These are phyloP conservation scores for Stephanodiscus triporus DNA, from an alignment of 108 stramenopile genomes.

Conservation along the genomic window DNA sequence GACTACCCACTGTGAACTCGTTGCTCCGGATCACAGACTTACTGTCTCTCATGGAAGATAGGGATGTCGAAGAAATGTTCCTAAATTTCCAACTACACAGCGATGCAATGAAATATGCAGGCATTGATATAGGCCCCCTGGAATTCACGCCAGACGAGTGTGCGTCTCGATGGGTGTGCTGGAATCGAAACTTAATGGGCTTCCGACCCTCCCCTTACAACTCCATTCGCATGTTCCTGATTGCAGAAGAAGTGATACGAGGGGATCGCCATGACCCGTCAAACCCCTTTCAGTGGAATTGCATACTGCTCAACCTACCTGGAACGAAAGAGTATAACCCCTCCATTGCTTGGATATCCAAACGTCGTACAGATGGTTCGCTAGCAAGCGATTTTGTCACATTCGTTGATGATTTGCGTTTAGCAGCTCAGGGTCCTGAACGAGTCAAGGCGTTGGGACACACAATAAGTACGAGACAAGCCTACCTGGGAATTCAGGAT, in stretches of 20 bases:
- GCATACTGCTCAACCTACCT: constrained; percentile 27
- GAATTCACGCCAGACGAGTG: constrained; percentile 8
- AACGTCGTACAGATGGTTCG: constrained; percentile 16
- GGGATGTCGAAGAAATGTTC: too few relatives aligned
- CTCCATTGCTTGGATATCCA: constrained; percentile 29
- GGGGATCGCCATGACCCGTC: too few relatives aligned
- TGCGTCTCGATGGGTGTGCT: constrained; percentile 3
- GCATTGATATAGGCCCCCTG: constrained; percentile 20
- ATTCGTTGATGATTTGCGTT: constrained; percentile 51
- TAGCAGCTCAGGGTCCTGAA: constrained; percentile 19
- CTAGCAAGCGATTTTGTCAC: constrained; percentile 37
- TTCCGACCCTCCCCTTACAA: constrained; percentile 33
- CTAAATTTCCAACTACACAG: too few relatives aligned
- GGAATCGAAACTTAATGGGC: constrained; percentile 40
- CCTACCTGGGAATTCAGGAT: constrained; percentile 52
- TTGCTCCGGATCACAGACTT: constrained; percentile 27
- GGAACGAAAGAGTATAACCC: constrained; percentile 21
- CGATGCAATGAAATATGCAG: constrained; percentile 6
- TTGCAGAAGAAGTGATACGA: constrained; percentile 27
- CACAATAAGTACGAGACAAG: constrained; percentile 7
- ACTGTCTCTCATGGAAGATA: too few relatives aligned
- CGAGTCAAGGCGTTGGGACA: constrained; percentile 11
- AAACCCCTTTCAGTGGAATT: constrained; percentile 32
- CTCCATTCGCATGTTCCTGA: constrained; percentile 18
- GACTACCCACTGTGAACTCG: constrained; percentile 35